Base-by-base conservation (phyloP, 1,284 basidiomycete species). In the Mrakiaceae sp. region DNA sequence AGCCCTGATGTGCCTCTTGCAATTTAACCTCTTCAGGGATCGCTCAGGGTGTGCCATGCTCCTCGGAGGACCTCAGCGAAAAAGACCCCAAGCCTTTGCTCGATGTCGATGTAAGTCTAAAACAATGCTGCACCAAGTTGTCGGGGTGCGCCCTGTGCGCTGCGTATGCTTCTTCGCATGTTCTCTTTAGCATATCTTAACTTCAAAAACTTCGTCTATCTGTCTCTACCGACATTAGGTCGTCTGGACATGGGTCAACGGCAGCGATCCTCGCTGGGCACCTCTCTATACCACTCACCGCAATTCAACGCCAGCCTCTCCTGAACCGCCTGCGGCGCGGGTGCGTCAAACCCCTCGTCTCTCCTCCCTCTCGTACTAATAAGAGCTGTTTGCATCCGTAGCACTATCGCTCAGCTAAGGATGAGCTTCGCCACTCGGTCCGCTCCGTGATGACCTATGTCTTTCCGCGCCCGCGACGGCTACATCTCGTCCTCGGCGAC, bases 241-340 rank as follows among this genome's bases (percentile, higher is more conserved):
- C 47, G 46, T 63, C 44, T 62, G 48, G 55, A 66, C 65, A 5
- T 66, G 60, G 60, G 61, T 59, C 39, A 66, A 66, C 52, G 65
- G 65, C 0, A 48, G 49, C 7, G 64, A 65, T 16, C 54, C 58
- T 2, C 48, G 47, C 2, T 65, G 64, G 64, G 51, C 39, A 46
- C 44, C 39, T 2, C 27, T 48, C 27, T 52, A 57, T 47, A 54
- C 48, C 46, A 5, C 8, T n/a, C 57, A 44, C 39, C 59, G 50
- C 9, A 56, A 44, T 10, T 14, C n/a, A 7, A 60, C 47, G 39
- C 10, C 11, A n/a, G 46, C 43, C 27, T 61, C 49, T 2, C 51
- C 58, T 16, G 50, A 39, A 27, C 58, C 39, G 1, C 46, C 53
- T 5, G 50, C 48, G 4, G 27, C 6, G 58, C 3, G 46, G 50